Percentiles rank a stretch among this genome's conserved stretches.
Conservation (phyloP, 805 yeast species). For the Cyberlindnera samutprakarnensis region DNA sequence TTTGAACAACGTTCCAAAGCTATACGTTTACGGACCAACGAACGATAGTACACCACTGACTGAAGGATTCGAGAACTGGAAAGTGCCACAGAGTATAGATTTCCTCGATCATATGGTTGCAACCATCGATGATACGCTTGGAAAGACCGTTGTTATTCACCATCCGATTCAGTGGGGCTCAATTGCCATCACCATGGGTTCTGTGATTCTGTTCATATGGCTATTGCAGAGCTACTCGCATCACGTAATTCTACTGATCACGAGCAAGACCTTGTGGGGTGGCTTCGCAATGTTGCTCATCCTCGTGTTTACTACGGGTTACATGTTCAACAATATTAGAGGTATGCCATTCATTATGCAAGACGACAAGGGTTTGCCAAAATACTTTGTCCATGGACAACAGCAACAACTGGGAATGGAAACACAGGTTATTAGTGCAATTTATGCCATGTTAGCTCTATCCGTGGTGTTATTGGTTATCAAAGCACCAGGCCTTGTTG, state of each 20-base stretch:
- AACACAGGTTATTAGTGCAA: conserved; percentile 73
- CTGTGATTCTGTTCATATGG: conserved; percentile 22
- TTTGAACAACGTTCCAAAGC: conserved; percentile 72
- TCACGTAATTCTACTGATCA: conserved; percentile 32
- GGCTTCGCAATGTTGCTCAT: conserved; percentile 52
- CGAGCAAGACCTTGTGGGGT: conserved; percentile 66
- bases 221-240: conserved; percentile 25
- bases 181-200: conserved; percentile 26
- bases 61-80: conserved; percentile 21
- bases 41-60: conserved; percentile 32
- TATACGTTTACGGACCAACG: conserved; percentile 55
- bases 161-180: conserved; percentile 33
- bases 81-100: conserved; percentile 24
- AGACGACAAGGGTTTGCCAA: conserved; percentile 27
- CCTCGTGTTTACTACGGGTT: conserved; percentile 74
- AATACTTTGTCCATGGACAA: conserved; percentile 51
- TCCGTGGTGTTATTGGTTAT: conserved; percentile 50
- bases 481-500: conserved; percentile 43
- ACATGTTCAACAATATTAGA: conserved; percentile 90
- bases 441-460: conserved; percentile 65
- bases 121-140: conserved; percentile 20
- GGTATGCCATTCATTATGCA: conserved; percentile 47
- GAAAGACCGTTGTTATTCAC: conserved; percentile 19
- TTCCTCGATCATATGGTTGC: conserved; percentile 25
- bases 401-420: conserved; percentile 79